Evolutionary conservation across 1,139 yeast genomes (phyloP), one percentile per base, ranked within the genome.

Genomic region (Zygoascus hellenicus): DNA sequence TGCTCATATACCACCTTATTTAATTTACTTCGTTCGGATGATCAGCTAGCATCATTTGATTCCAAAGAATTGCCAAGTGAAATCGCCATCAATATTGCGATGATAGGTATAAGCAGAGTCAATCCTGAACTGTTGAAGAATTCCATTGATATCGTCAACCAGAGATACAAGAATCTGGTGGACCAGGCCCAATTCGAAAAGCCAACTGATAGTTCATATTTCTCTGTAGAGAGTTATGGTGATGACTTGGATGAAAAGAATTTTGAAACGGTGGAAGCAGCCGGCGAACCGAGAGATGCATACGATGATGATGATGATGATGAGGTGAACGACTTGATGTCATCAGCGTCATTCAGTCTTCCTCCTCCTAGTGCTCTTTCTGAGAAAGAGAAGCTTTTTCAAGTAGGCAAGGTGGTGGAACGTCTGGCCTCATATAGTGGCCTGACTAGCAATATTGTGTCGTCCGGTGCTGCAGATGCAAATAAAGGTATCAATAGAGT

Each of bases 21-120:
- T 62, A 77, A 81, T 38, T 71, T 90, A 49, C 81, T 83, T 51
- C 83, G 79, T 45, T 70, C 81, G 2, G 64, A 67, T 31, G 81
- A 83, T 61, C 80, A 82, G 42, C 64, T 81, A 42, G 76, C 79
- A 26, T 71, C 74, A 43, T 83, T 87, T 59, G 92, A 89, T 62
- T 77, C 88, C 45, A 74, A 86, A 6, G 69, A 77, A 7, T 69
- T 90, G 13, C 85, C 94, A 1, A 76, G 75, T 33, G 78, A 81
- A 48, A 72, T 83, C 3, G 76, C 88, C 48, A 74, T 76, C 31
- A 75, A 78, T 41, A 82, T 83, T 74, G 86, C 83, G 16, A 69
- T 80, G 49, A 76, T 78, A 38, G 89, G 84, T 2, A 72, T 83
- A 58, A 71, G 72, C 43, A 74, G 74, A 36, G 78, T 80, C 0